Base-by-base conservation (phyloP, 2,329 filamentous ascomycete species). In the Teratosphaeria pseudoeucalypti region DNA sequence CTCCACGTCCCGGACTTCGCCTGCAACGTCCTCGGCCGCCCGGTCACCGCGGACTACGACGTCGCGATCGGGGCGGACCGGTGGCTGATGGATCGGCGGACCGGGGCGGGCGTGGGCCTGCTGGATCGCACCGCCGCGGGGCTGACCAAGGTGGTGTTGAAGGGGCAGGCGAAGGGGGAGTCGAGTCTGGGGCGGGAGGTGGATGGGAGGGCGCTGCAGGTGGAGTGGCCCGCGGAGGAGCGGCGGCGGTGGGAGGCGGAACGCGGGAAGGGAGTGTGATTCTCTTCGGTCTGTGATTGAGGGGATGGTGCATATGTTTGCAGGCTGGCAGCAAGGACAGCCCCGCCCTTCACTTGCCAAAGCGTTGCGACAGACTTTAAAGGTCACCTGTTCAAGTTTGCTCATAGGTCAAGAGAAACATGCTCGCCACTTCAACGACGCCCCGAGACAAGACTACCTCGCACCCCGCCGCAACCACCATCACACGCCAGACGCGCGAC, bases 1-100 rank as follows among this genome's bases (percentile, higher is more conserved):
- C 58, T 63, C 3, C 64, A 60, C 37, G 60, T 55, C 49, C 63
- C 61, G 11, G 49, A n/a, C 23, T 58, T 54, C 55, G 23, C 12
- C 6, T 60, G 59, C 59, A 65, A 65, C 34, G 55, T 64, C 2
- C 29, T 64, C 14, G 62, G 61, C 29, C 37, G 59, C 7, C 57
- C 61, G 6, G 56, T 64, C 26, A 56, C 57, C 23, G 43, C 58
- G 23, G 62, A 64, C 16, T 62, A 64, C 29, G 58, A 61, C 52
- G 58, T 64, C 10, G 61, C 60, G 23, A 64, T 64, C 55, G 62
- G 62, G 3, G 62, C 57, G 14, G 60, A 64, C 34, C 54, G 57
- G 12, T 59, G 57, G 58, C 52, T 64, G 56, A 58, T 56, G 52
- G 60, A 60, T 26, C 60, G 60, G 52, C 57, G 47, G 47, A 64